These are phyloP conservation scores for Raphidocelis subcapitata DNA, from an alignment of 139 green algal genomes.

Conservation along the genomic window DNA sequence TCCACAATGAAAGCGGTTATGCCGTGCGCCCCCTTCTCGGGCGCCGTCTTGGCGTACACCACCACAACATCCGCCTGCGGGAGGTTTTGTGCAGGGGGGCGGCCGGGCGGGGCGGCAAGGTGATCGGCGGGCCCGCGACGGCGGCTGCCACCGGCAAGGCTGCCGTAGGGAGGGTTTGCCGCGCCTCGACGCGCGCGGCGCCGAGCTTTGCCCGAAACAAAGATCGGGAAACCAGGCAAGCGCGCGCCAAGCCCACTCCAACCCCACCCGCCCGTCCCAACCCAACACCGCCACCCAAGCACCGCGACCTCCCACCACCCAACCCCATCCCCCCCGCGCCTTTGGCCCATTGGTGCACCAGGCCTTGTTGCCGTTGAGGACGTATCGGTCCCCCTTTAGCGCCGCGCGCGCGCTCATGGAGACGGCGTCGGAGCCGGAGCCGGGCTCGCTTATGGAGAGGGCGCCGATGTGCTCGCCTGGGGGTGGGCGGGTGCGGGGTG, in stretches of 20 bases:
- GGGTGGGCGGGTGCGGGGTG: background rate
- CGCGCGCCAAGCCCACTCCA: too few relatives aligned
- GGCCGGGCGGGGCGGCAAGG: background rate
- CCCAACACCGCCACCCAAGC: too few relatives aligned
- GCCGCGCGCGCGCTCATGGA: conserved; percentile 76
- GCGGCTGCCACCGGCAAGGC: conserved; percentile 2
- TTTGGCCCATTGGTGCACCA: conserved; percentile 93
- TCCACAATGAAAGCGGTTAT: conserved; percentile 97
- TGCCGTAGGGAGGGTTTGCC: too few relatives aligned
- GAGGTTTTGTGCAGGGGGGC: background rate
- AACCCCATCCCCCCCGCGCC: conserved; percentile 1
- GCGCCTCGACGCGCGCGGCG: too few relatives aligned
- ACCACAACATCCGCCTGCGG: conserved; percentile 72
- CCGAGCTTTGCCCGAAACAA: too few relatives aligned
- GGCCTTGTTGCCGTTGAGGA: conserved; percentile 94
- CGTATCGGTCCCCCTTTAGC: conserved; percentile 49
- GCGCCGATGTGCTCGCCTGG: conserved; percentile 87
- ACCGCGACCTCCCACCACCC: too few relatives aligned
- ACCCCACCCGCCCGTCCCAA: too few relatives aligned
- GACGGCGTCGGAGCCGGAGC: conserved; percentile 85
- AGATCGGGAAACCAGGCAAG: too few relatives aligned
- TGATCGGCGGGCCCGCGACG: conserved; percentile 1
- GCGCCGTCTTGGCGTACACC: conserved; percentile 92
- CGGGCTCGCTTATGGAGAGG: conserved; percentile 87
- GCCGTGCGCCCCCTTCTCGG: conserved; percentile 63